These are phyloP conservation scores for Aegle marmelos DNA, from an alignment of 345 rosid species.

Conservation along the genomic window DNA sequence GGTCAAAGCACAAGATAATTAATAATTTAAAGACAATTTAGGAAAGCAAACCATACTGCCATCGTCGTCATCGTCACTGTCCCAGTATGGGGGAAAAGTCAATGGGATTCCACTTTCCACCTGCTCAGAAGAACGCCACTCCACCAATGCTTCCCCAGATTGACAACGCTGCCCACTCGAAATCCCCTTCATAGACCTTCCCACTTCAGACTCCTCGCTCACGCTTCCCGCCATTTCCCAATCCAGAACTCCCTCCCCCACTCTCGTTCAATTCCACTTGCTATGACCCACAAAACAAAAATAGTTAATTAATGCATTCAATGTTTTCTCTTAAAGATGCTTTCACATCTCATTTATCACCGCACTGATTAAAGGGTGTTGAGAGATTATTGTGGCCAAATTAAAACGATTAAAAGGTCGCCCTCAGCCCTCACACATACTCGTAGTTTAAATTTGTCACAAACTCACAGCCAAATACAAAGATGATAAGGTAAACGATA, in stretches of 20 bases:
- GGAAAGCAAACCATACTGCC: constrained; percentile 41
- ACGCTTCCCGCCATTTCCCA: constrained; percentile 66
- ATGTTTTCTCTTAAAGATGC: no score
- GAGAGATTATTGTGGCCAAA: no score
- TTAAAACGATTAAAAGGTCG: no score
- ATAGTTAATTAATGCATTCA: no score
- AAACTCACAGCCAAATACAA: no score
- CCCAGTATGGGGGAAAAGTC: constrained; percentile 89
- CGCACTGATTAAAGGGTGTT: no score
- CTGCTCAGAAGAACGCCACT: constrained; percentile 95
- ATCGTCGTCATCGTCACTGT: constrained; percentile 75
- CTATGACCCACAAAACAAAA: constrained; percentile 17
- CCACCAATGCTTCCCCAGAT: constrained; percentile 76
- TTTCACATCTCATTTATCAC: no score
- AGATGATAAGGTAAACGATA: no score
- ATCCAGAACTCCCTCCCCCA: constrained; percentile 36
- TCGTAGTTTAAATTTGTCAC: no score
- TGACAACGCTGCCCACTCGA: constrained; percentile 56
- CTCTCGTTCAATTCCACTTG: constrained; percentile 30
- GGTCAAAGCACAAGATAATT: background rate
- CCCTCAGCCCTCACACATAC: no score
- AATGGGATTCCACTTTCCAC: constrained; percentile 86
- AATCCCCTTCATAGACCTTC: constrained; percentile 61
- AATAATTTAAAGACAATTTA: background rate
- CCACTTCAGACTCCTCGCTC: constrained; percentile 69